Evolutionary conservation across 2,329 filamentous ascomycete genomes (phyloP), one percentile per base, ranked within the genome.

Genomic region (Zalaria sp.): DNA sequence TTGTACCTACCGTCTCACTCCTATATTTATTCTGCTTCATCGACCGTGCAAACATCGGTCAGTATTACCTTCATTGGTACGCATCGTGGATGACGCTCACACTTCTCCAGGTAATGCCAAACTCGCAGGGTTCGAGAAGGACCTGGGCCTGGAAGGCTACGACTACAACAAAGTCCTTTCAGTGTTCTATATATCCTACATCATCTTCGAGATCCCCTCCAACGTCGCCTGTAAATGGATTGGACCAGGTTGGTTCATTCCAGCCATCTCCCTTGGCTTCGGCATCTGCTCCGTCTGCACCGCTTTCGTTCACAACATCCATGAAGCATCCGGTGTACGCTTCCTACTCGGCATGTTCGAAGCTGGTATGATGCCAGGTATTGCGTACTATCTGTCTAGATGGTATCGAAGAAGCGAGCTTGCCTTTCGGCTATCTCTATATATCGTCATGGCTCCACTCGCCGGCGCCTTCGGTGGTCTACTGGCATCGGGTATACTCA

Each of bases 11-110:
- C 0, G 77, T 83, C 0, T 62, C 78, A 0, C 43, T 83, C 0
- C 61, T 84, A 3, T 84, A 83, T 51, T 67, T 83, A 0, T 83
- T 83, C 52, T 83, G 79, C 60, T 83, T 83, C 58, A 82, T 83
- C 47, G 80, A 83, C 51, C 69, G 80, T n/a, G 77, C 79, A 25
- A 84, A 83, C 46, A 79, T 85, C 32, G 80, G 79, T 78, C 53
- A 53, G 63, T 47, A 4, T 39, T n/a, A 35, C 7, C 40, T 32
- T 18, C 18, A 18, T 18, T 18, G 18, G 18, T 18, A 18, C 18
- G 18, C 18, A 18, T 25, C 32, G 2, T 26, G n/a, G 25, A 9
- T 26, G 4, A 10, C n/a, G n/a, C 32, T 18, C n/a, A 10, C 8
- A 10, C 38, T 32, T 5, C 29, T 6, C n/a, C 38, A 79, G 76